These are phyloP conservation scores for Saturnispora quitensis DNA, from an alignment of 805 yeast species.

Conservation along the genomic window DNA sequence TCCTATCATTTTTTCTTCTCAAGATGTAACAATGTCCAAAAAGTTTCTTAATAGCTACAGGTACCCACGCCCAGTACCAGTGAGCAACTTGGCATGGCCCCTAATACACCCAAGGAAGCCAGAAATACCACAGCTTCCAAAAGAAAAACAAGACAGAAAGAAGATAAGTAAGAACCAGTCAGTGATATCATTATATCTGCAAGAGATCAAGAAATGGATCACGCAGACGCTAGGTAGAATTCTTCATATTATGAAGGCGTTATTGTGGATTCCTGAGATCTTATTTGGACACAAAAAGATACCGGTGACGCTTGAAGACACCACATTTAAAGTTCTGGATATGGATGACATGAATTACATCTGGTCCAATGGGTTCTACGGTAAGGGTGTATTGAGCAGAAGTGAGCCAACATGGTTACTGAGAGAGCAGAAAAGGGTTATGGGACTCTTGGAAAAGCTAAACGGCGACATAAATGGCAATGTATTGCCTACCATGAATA, in stretches of 20 bases:
- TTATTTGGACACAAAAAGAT: neutral
- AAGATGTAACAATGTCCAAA: constrained; percentile 5
- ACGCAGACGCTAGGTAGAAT: neutral
- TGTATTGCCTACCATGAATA: neutral
- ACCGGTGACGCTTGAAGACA: neutral
- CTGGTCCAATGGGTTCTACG: constrained; percentile 88
- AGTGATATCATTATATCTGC: neutral
- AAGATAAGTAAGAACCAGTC: neutral
- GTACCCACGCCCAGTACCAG: constrained; percentile 11
- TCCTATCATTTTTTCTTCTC: neutral
- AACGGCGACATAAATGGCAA: neutral
- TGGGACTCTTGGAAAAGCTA: constrained; percentile 13
- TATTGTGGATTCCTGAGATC: neutral
- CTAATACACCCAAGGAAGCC: neutral
- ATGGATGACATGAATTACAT: constrained; percentile 42
- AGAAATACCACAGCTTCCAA: neutral
- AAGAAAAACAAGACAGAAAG: neutral
- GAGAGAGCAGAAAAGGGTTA: constrained; percentile 51
- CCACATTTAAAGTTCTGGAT: constrained; percentile 33
- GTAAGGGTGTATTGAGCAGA: constrained; percentile 82
- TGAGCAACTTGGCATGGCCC: constrained; percentile 2
- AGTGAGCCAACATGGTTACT: constrained; percentile 87
- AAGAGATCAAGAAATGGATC: neutral
- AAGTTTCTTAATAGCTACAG: constrained; percentile 5
- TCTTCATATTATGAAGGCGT: neutral